Evolutionary conservation across 1,284 basidiomycete genomes (phyloP).

Genomic region (Ustilago curta): DNA sequence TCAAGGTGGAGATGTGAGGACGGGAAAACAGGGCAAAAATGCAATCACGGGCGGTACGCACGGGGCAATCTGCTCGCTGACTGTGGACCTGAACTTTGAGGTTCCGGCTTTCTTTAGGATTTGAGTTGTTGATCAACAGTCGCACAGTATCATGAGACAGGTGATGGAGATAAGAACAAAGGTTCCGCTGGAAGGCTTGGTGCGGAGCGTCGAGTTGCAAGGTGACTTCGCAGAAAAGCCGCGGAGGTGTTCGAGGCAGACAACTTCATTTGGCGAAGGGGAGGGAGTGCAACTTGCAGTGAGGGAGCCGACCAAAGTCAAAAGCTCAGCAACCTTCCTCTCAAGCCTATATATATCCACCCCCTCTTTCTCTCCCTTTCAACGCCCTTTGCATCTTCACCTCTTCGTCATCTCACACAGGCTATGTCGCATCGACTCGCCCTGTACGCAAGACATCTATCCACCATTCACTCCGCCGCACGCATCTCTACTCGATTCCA

Average conservation of each 20-base stretch:
- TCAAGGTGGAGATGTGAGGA: no score
- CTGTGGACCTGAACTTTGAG: no score
- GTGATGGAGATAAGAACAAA: background rate
- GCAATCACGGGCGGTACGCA: no score
- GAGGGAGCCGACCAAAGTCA: background rate
- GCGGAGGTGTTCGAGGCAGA: conserved; percentile 2
- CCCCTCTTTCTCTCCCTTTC: background rate
- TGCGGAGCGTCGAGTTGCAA: background rate
- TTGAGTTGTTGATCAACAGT: no score
- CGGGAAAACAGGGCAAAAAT: no score
- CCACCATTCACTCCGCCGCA: background rate
- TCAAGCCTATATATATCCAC: background rate
- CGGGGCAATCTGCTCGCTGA: no score
- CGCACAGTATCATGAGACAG: background rate
- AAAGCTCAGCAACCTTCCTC: background rate
- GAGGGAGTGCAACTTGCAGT: background rate
- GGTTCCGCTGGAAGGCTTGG: background rate
- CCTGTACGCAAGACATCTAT: conserved; percentile 12
- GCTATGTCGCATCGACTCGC: conserved; percentile 22
- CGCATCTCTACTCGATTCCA: conserved; percentile 62
- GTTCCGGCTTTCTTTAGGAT: no score
- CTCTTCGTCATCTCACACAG: no score
- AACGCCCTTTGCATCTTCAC: conserved; percentile 1
- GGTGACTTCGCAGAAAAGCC: background rate
- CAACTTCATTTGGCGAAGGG: background rate